Evolutionary conservation across 1,284 basidiomycete species (phyloP).

Genomic region (Tylopilus sp.): DNA sequence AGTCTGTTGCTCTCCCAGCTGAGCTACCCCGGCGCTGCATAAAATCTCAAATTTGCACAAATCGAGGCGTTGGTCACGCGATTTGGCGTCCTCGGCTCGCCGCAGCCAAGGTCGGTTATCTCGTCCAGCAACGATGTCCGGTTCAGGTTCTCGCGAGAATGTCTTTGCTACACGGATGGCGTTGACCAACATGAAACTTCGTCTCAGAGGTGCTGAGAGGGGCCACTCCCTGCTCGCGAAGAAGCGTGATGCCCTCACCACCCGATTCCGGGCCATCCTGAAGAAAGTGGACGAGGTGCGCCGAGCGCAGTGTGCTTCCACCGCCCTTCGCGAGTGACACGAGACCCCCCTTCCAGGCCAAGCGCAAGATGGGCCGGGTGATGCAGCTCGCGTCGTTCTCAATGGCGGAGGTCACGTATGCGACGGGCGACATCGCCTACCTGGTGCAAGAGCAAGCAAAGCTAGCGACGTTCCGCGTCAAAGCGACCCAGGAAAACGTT

Average conservation of each 20-base stretch:
- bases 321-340: constrained; percentile 1
- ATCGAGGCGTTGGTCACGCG: background rate
- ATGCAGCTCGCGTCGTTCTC: constrained; percentile 99
- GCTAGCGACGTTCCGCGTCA: constrained; percentile 89
- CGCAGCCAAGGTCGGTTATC: background rate
- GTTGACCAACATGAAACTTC: constrained; percentile 88
- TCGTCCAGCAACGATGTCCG: constrained; percentile 62
- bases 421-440: constrained; percentile 96
- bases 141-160: constrained; percentile 83
- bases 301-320: constrained; percentile 7
- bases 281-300: constrained; percentile 91
- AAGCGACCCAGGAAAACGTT: constrained; percentile 97
- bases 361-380: constrained; percentile 97
- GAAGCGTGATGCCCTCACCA: constrained; percentile 95
- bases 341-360: constrained; percentile 58
- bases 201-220: constrained; percentile 95
- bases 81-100: constrained; percentile 1
- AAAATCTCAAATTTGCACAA: fast-evolving
- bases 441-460: constrained; percentile 90
- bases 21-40: constrained; percentile 52
- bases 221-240: constrained; percentile 96
- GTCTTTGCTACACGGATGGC: constrained; percentile 95
- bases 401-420: constrained; percentile 97
- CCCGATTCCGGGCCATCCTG: constrained; percentile 86
- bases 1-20: constrained; percentile 81